Conservation (phyloP, 768 basidiomycete genomes). For the Trametes coccinea region DNA sequence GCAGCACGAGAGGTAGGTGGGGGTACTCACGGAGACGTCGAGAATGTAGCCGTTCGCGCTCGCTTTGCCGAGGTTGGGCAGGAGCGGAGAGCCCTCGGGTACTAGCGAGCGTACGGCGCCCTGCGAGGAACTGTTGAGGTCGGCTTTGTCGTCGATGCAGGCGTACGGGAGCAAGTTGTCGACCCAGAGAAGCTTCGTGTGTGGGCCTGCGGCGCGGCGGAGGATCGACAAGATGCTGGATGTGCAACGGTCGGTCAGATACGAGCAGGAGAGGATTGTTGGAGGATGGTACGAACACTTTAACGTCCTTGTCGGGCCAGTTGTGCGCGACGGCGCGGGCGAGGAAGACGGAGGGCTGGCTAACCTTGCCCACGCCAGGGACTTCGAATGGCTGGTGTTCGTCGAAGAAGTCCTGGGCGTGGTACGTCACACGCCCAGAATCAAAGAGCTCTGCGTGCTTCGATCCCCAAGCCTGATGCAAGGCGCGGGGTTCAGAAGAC, state of each 20-base stretch:
- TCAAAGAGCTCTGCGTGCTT: constrained; percentile 16
- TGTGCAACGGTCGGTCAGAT: not conserved
- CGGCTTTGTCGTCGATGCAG: constrained; percentile 7
- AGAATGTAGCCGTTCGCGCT: constrained; percentile 42
- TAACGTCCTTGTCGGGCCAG: constrained; percentile 17
- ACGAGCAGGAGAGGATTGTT: not conserved
- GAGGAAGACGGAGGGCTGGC: constrained; percentile 16
- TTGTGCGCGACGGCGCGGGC: constrained; percentile 12
- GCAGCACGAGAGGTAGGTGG: not conserved
- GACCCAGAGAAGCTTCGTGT: constrained; percentile 10
- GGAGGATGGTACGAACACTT: not conserved
- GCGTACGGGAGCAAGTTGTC: constrained; percentile 12
- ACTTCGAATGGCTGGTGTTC: constrained; percentile 10
- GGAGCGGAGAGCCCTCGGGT: constrained; percentile 6
- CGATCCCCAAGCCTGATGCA: constrained; percentile 9
- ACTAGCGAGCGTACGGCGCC: constrained; percentile 11
- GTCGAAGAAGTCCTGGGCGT: constrained; percentile 17
- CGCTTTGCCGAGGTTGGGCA: constrained; percentile 23
- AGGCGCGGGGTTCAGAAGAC: not conserved
- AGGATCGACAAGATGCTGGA: constrained; percentile 6
- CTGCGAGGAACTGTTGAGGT: not conserved
- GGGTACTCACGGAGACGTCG: constrained; percentile 17
- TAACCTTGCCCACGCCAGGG: constrained; percentile 10
- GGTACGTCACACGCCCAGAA: constrained; percentile 11
- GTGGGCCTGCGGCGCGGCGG: constrained; percentile 12